phyloP scores from a whole-genome alignment of 2,329 filamentous ascomycete species.

The Capronia americana region DNA sequence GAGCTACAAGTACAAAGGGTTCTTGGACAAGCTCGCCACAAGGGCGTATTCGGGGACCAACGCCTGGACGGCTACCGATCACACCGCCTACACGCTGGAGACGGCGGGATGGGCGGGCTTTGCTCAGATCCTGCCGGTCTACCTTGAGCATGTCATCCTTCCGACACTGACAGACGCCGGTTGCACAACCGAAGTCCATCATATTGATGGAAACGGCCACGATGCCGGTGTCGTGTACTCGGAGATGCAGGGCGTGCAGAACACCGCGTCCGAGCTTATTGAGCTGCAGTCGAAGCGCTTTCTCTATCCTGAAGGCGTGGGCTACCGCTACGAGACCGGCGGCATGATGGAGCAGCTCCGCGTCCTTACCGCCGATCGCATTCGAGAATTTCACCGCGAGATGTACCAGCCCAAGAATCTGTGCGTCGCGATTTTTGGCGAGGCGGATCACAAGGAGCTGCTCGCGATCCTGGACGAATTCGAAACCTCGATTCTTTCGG shows the following conservation, averaged over 20 bases:
- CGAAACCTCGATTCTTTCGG: constrained; percentile 81
- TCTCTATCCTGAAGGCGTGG: constrained; percentile 85
- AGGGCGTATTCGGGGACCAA: constrained; percentile 94
- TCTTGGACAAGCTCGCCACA: constrained; percentile 91
- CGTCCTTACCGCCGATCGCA: constrained; percentile 83
- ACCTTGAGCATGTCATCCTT: constrained; percentile 90
- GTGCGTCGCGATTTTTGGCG: constrained; percentile 88
- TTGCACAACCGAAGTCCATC: constrained; percentile 95
- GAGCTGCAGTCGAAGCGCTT: constrained; percentile 79
- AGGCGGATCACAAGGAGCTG: constrained; percentile 82
- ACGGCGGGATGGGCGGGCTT: constrained; percentile 98
- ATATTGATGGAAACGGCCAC: constrained; percentile 89
- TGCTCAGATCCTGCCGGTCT: constrained; percentile 89
- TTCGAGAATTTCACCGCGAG: constrained; percentile 89
- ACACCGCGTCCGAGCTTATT: constrained; percentile 83
- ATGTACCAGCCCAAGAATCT: constrained; percentile 99
- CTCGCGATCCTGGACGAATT: constrained; percentile 84
- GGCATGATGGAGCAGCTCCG: constrained; percentile 93
- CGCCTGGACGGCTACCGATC: constrained; percentile 95
- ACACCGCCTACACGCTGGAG: constrained; percentile 94
- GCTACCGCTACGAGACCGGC: constrained; percentile 97
- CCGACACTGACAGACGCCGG: constrained; percentile 91
- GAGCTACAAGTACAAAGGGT: constrained; percentile 91
- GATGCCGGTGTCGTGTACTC: constrained; percentile 98
- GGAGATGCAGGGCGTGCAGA: constrained; percentile 97